Percentiles rank a stretch among this genome's conserved stretches.
Evolutionary conservation across 1,284 basidiomycete genomes (phyloP).

Genomic region (Calocybe gambosa): DNA sequence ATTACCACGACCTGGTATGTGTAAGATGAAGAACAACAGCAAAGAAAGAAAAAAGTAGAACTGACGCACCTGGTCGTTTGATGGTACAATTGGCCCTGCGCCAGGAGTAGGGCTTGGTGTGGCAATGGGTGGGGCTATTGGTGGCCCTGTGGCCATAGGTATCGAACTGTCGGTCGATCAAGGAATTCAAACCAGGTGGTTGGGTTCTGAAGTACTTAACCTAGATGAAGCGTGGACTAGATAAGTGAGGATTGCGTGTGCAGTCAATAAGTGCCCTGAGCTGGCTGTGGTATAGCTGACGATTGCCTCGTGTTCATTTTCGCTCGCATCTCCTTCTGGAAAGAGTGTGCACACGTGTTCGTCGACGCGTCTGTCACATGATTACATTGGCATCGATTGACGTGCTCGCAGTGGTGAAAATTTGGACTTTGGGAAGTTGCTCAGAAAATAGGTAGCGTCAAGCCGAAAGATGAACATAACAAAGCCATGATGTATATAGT

Average conservation of each 20-base stretch:
- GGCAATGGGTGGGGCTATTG: conserved; percentile 32
- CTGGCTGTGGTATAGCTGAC: conserved; percentile 8
- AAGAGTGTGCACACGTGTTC: conserved; percentile 16
- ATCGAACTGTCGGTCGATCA: conserved; percentile 14
- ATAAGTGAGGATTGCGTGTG: conserved; percentile 5
- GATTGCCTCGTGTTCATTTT: conserved; percentile 18
- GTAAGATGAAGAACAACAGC: conserved; percentile 6
- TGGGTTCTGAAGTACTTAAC: neutral
- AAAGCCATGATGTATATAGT: neutral
- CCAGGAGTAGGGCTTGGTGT: conserved; percentile 20
- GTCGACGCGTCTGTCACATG: conserved; percentile 18
- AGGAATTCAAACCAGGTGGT: neutral
- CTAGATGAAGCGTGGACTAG: neutral
- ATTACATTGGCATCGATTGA: neutral
- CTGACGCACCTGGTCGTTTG: conserved; percentile 34
- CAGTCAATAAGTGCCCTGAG: neutral
- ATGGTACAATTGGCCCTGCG: conserved; percentile 27
- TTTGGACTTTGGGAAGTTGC: too few species aligned
- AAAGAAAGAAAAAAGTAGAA: neutral
- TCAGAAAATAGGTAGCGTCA: too few species aligned
- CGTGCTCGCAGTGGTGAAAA: too few species aligned
- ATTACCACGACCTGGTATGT: conserved; percentile 50
- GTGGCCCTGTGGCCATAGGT: conserved; percentile 23
- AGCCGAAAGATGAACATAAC: too few species aligned
- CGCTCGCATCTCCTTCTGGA: neutral